A percentile compares a stretch with the other conserved stretches of the same genome.
Conservation (phyloP, 2,329 filamentous ascomycete species). For the Aspergillus quadricinctus region DNA sequence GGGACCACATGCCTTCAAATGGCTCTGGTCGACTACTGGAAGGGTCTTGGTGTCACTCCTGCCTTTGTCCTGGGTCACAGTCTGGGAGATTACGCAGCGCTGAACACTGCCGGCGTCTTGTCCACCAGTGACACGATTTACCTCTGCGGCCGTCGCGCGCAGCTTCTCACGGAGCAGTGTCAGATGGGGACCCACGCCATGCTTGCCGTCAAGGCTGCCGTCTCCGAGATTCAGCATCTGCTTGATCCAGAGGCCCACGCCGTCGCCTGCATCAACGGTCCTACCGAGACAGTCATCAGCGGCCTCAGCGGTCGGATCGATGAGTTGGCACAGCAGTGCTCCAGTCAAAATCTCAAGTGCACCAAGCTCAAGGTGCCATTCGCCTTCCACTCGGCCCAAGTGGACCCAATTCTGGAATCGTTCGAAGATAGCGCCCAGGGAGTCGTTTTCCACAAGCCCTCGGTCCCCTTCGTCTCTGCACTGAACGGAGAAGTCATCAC, state of each 20-base stretch:
- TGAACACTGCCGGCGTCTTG: slow-evolving; percentile 36
- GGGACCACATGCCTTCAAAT: slow-evolving; percentile 39
- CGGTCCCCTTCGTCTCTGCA: slow-evolving; percentile 44
- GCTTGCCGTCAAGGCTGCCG: slow-evolving; percentile 40
- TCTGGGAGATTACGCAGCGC: slow-evolving; percentile 40
- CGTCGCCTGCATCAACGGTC: slow-evolving; percentile 42
- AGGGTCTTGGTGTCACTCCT: slow-evolving; percentile 33
- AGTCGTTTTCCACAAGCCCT: slow-evolving; percentile 37
- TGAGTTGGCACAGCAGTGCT: slow-evolving; percentile 30
- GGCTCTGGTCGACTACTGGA: slow-evolving; percentile 34
- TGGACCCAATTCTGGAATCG: slow-evolving; percentile 42
- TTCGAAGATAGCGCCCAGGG: slow-evolving; percentile 36
- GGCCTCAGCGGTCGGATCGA: slow-evolving; percentile 36
- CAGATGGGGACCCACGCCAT: slow-evolving; percentile 41
- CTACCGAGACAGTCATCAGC: slow-evolving; percentile 42
- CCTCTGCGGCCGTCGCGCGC: slow-evolving; percentile 38
- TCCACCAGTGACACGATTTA: slow-evolving; percentile 37
- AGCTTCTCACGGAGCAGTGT: slow-evolving; percentile 38
- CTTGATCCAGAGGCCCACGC: slow-evolving; percentile 27
- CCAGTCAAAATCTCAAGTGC: slow-evolving; percentile 35
- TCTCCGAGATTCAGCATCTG: slow-evolving; percentile 28
- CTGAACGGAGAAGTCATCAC: slow-evolving; percentile 41
- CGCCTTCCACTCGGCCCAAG: slow-evolving; percentile 46
- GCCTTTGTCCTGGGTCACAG: slow-evolving; percentile 41
- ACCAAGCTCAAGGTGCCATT: slow-evolving; percentile 43